phyloP scores from a whole-genome alignment of 2,329 filamentous ascomycete genomes.

The Ophioceras dolichostomum region DNA sequence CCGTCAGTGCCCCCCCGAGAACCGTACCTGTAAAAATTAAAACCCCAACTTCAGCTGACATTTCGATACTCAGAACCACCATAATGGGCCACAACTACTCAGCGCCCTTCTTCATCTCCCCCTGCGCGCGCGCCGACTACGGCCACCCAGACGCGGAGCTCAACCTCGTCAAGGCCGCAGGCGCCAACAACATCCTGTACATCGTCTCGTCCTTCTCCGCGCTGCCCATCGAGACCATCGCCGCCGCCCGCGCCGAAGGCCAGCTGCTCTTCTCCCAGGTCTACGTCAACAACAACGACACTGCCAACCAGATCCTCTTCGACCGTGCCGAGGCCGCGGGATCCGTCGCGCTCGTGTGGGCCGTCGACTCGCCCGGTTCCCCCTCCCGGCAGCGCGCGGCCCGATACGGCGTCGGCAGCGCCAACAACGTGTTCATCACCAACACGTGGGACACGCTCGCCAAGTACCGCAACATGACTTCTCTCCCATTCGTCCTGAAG shows the following conservation, averaged over 20 bases:
- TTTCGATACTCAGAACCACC: slow-evolving; percentile 24
- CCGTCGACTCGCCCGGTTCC: slow-evolving; percentile 25
- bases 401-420: slow-evolving; percentile 24
- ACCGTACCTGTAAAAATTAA: too few species aligned
- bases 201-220: slow-evolving; percentile 24
- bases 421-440: slow-evolving; percentile 8
- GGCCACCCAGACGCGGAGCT: slow-evolving; percentile 33
- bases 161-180: slow-evolving; percentile 36
- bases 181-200: slow-evolving; percentile 35
- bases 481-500: slow-evolving; percentile 21
- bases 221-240: slow-evolving; percentile 23
- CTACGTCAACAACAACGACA: slow-evolving; percentile 20
- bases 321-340: slow-evolving; percentile 18
- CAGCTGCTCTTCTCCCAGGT: slow-evolving; percentile 24
- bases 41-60: too few species aligned
- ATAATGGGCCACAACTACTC: slow-evolving; percentile 41
- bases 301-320: slow-evolving; percentile 17
- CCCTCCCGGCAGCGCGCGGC: slow-evolving; percentile 26
- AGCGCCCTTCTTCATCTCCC: slow-evolving; percentile 41
- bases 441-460: slow-evolving; percentile 22
- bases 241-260: slow-evolving; percentile 19
- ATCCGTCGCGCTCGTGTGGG: slow-evolving; percentile 23
- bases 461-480: slow-evolving; percentile 20
- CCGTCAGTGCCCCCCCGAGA: too few species aligned
- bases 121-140: slow-evolving; percentile 30